Evolutionary conservation across 164 flowering plant genomes (phyloP).

Genomic region (Echeveria elegans): DNA sequence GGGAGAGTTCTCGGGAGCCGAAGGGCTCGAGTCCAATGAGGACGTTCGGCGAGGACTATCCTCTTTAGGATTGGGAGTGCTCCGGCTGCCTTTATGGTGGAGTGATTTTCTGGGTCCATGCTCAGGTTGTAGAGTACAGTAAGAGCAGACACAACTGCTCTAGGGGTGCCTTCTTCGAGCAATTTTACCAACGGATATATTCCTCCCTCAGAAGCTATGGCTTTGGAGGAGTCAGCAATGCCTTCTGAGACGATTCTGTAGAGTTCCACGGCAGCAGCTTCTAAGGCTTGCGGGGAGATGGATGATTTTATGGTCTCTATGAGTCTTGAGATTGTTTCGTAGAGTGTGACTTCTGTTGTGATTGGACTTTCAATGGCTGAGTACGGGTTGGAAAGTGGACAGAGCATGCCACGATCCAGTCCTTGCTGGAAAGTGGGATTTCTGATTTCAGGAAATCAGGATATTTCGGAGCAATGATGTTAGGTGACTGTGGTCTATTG

Average conservation of each 20-base stretch:
- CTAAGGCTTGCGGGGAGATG: slow-evolving; percentile 37
- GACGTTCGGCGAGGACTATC: slow-evolving; percentile 44
- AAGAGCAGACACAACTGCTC: slow-evolving; percentile 51
- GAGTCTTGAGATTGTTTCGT: slow-evolving; percentile 66
- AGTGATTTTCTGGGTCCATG: slow-evolving; percentile 75
- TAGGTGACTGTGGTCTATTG: slow-evolving; percentile 33
- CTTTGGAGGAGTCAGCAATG: slow-evolving; percentile 39
- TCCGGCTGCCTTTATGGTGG: slow-evolving; percentile 63
- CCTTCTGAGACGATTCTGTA: slow-evolving; percentile 59
- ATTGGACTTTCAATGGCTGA: slow-evolving; percentile 36
- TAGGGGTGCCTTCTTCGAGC: slow-evolving; percentile 49
- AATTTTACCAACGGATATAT: slow-evolving; percentile 62
- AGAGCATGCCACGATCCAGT: slow-evolving; percentile 74
- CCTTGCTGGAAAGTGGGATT: slow-evolving; percentile 53
- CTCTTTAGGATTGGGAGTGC: slow-evolving; percentile 56
- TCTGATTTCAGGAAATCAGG: slow-evolving; percentile 45
- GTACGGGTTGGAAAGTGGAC: slow-evolving; percentile 25
- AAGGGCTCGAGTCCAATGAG: slow-evolving; percentile 64
- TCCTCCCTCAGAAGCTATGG: slow-evolving; percentile 52
- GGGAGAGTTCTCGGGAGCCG: slow-evolving; percentile 62
- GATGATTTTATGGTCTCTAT: slow-evolving; percentile 50
- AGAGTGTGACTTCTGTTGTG: slow-evolving; percentile 49
- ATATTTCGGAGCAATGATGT: slow-evolving; percentile 33
- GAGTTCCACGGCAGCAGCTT: slow-evolving; percentile 64
- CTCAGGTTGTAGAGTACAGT: slow-evolving; percentile 58